Conservation (phyloP, 2,329 filamentous ascomycete genomes). For the Monosporascus sp. region DNA sequence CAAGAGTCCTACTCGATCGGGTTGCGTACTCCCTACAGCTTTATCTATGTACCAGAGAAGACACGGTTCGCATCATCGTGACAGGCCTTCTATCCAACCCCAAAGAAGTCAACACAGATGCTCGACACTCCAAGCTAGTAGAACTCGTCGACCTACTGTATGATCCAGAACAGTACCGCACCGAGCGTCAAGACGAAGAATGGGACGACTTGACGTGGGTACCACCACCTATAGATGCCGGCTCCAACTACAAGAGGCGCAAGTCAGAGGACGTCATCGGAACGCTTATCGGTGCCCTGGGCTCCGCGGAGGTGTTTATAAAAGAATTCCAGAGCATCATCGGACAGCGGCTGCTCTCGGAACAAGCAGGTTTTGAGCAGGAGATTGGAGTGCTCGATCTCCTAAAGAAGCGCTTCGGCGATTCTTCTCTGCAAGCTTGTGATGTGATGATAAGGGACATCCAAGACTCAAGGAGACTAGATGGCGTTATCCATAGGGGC, state of each 20-base stretch:
- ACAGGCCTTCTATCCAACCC: constrained; percentile 63
- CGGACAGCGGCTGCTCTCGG: constrained; percentile 70
- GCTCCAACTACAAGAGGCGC: constrained; percentile 83
- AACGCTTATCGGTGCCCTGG: constrained; percentile 81
- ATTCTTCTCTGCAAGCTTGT: constrained; percentile 79
- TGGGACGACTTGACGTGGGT: constrained; percentile 93
- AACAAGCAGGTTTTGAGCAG: constrained; percentile 66
- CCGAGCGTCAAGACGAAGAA: constrained; percentile 52
- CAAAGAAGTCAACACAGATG: constrained; percentile 36
- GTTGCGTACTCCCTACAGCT: constrained; percentile 67
- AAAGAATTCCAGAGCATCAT: constrained; percentile 88
- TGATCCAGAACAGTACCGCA: constrained; percentile 50
- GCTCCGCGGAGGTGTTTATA: constrained; percentile 86
- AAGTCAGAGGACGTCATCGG: constrained; percentile 89
- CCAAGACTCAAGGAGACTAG: constrained; percentile 71
- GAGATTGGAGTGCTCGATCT: constrained; percentile 79
- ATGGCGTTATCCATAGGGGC: constrained; percentile 56
- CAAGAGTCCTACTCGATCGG: constrained; percentile 69
- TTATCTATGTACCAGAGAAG: constrained; percentile 72
- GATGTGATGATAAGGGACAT: constrained; percentile 98
- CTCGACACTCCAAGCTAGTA: constrained; percentile 47
- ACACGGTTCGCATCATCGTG: constrained; percentile 73
- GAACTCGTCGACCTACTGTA: constrained; percentile 64
- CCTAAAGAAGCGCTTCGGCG: constrained; percentile 83
- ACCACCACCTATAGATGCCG: constrained; percentile 88